Base-by-base conservation (phyloP, 352 stramenopile genomes). In the Globisporangium alternatum region DNA sequence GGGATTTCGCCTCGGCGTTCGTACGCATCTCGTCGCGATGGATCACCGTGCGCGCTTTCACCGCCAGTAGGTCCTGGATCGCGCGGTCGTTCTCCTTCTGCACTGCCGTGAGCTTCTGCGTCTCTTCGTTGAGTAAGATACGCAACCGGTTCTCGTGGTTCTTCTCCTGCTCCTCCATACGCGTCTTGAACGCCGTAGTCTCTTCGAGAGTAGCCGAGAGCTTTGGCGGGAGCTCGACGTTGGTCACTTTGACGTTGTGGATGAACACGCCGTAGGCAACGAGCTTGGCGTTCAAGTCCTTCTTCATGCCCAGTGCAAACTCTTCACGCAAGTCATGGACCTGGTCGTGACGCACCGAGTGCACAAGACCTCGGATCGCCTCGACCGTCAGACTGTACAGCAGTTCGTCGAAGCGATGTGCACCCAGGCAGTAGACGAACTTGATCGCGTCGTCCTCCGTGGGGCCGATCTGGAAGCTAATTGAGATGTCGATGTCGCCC, bases 141-240 rank as follows among this genome's bases (percentile, higher is more conserved):
- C 88, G 77, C 70, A 94, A 68, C 21, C 86, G 82, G 72, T 93
- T 96, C 74, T 95, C 85, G 60, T 96, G 84, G 62, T 91, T 94
- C 75, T 96, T 96, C 66, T 95, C 86, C 65, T 94, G 84, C 70
- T 96, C 86, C 49, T 91, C 81, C 81, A 96, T 96, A 28, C 82
- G 77, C 8, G 86, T 93, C 76, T 96, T 94, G 71, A 95, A 94
- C 19, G 81, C 83, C 13, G 86, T 91, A 35, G 85, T 93, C 49
- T 88, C 78, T 60, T 96, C 88, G 19, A 96, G 75, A 17, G 77
- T 90, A 22, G 68, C 64, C 8, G 83, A 93, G 5, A 96, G 69
- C 30, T 74, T 69, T 7, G 69, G 47, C 1, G 86, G 86, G 19
- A 96, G 66, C 17, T 86, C 86, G 6, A 95, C 86, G 68, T 93